Conservation (phyloP, 2,329 filamentous ascomycete species). For the Torrubiella hemipterigena region DNA sequence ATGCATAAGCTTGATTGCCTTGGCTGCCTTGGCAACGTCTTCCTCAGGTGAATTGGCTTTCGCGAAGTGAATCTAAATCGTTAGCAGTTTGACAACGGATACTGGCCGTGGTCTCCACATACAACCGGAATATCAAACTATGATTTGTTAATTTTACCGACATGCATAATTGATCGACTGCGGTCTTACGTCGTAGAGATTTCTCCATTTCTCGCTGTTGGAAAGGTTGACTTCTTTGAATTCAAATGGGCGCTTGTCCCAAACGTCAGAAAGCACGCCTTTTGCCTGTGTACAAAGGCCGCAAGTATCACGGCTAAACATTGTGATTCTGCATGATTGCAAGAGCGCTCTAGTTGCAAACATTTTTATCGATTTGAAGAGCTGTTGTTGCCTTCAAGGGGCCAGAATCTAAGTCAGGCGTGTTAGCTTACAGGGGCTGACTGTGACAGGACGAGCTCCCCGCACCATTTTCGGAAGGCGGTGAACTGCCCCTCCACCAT, state of each 20-base stretch:
- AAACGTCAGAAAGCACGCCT: conserved; percentile 54
- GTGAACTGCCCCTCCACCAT: conserved; percentile 14
- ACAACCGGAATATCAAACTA: conserved; percentile 78
- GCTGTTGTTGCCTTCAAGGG: too few species aligned
- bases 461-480: conserved; percentile 22
- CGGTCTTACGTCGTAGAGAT: conserved; percentile 66
- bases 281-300: conserved; percentile 60
- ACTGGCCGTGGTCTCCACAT: too few species aligned
- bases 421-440: too few species aligned
- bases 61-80: conserved; percentile 47
- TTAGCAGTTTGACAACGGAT: not conserved
- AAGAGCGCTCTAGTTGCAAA: conserved; percentile 35
- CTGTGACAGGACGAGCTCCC: too few species aligned
- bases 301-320: conserved; percentile 64
- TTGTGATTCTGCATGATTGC: conserved; percentile 52
- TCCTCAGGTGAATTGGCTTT: conserved; percentile 38
- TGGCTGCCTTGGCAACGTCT: conserved; percentile 38
- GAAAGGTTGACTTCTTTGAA: conserved; percentile 58
- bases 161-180: too few species aligned
- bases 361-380: conserved; percentile 25
- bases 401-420: too few species aligned
- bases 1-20: conserved; percentile 66
- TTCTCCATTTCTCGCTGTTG: conserved; percentile 52
- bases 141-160: too few species aligned
- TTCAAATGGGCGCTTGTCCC: conserved; percentile 52